phyloP scores from a whole-genome alignment of 345 rosid species.

The Eucalyptus cladocalyx region DNA sequence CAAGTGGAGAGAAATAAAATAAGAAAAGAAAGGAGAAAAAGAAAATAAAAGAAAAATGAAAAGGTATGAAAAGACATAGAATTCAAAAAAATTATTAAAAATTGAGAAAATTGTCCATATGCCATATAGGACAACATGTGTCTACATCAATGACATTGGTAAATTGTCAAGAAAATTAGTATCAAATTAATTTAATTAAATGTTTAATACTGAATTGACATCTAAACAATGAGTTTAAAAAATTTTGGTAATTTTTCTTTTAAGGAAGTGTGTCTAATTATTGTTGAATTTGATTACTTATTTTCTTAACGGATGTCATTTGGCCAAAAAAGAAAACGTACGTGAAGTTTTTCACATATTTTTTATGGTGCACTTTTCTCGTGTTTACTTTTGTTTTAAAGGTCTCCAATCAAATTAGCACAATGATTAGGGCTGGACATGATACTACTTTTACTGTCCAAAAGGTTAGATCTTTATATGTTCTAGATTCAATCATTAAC shows the following conservation, averaged over 20 bases:
- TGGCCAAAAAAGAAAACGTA: background rate
- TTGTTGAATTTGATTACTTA: background rate
- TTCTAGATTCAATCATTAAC: background rate
- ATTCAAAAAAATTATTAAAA: background rate
- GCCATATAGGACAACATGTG: background rate
- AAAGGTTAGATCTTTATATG: background rate
- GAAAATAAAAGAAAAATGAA: background rate
- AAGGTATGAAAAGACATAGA: background rate
- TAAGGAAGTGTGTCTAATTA: background rate
- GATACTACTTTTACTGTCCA: background rate
- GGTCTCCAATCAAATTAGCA: background rate
- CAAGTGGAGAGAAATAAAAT: background rate
- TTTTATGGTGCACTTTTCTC: background rate
- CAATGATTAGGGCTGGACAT: background rate
- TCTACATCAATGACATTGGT: fast-evolving
- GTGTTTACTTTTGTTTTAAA: background rate
- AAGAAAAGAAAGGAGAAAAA: background rate
- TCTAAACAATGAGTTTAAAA: background rate
- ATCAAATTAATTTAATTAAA: background rate
- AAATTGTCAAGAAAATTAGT: background rate
- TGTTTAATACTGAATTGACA: fast-evolving
- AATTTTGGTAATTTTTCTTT: background rate
- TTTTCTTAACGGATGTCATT: background rate
- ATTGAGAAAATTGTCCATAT: background rate
- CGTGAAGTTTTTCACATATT: background rate